Evolutionary conservation across 805 yeast species (phyloP).

Genomic region (Cyberlindnera japonica): DNA sequence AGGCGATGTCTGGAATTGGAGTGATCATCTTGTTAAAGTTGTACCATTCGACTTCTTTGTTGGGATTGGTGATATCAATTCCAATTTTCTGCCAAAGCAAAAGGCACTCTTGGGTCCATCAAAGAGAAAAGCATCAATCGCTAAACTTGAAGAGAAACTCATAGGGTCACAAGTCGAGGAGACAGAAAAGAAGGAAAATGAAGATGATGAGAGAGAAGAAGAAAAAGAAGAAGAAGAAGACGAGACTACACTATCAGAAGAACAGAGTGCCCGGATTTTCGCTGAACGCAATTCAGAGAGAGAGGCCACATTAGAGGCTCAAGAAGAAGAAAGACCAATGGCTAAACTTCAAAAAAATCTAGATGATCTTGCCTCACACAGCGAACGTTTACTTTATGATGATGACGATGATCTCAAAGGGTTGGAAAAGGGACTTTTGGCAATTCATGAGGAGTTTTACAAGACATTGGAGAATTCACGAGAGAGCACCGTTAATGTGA

Average conservation of each 20-base stretch:
- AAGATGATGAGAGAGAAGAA: conserved; percentile 30
- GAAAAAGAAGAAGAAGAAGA: conserved; percentile 30
- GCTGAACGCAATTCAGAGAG: conserved; percentile 46
- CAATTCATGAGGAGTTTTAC: conserved; percentile 69
- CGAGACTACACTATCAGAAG: conserved; percentile 34
- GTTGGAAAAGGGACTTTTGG: conserved; percentile 56
- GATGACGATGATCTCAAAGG: conserved; percentile 75
- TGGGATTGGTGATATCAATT: conserved; percentile 96
- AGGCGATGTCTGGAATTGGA: conserved; percentile 99
- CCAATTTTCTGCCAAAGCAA: conserved; percentile 84
- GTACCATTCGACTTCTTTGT: conserved; percentile 95
- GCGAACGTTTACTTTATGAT: conserved; percentile 54
- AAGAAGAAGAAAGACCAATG: conserved; percentile 77
- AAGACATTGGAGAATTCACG: conserved; percentile 36
- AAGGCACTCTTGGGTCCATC: conserved; percentile 57
- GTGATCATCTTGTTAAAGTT: conserved; percentile 83
- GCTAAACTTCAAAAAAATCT: conserved; percentile 77
- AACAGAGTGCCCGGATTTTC: conserved; percentile 30
- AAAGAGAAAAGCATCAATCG: conserved; percentile 55
- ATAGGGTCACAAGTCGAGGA: neutral
- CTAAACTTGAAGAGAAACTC: conserved; percentile 44
- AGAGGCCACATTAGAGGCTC: conserved; percentile 70
- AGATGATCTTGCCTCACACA: conserved; percentile 33
- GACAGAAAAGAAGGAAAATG: too few relatives aligned
- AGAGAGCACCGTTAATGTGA: conserved; percentile 60